phyloP scores from a whole-genome alignment of 345 rosid genomes.

The Salix viminalis region DNA sequence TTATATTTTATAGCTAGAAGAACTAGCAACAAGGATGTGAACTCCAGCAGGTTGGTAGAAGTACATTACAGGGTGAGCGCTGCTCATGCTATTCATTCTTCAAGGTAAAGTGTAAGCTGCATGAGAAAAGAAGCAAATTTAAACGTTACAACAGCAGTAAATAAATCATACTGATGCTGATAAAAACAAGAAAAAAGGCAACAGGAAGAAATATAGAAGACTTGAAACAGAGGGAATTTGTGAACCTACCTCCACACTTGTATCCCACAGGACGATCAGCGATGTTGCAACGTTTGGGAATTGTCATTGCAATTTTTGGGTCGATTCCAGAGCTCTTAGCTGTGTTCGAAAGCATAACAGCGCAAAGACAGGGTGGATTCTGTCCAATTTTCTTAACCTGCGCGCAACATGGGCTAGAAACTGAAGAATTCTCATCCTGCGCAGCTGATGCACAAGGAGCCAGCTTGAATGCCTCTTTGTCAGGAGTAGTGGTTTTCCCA shows the following conservation, averaged over 20 bases:
- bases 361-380: slow-evolving; percentile 74
- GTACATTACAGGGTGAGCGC: neutral
- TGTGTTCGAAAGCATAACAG: slow-evolving; percentile 80
- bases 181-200: neutral
- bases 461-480: slow-evolving; percentile 76
- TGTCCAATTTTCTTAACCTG: slow-evolving; percentile 66
- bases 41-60: slow-evolving; percentile 14
- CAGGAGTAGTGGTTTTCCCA: slow-evolving; percentile 57
- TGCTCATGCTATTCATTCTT: slow-evolving; percentile 14
- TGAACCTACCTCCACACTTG: slow-evolving; percentile 68
- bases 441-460: slow-evolving; percentile 80
- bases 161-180: neutral
- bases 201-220: neutral
- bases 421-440: slow-evolving; percentile 44
- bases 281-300: slow-evolving; percentile 85
- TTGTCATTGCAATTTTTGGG: slow-evolving; percentile 71
- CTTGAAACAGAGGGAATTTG: neutral
- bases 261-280: slow-evolving; percentile 73
- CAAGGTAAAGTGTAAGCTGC: slow-evolving; percentile 61
- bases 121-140: slow-evolving; percentile 1
- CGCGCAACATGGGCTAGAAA: slow-evolving; percentile 61
- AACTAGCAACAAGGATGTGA: neutral
- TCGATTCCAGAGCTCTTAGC: slow-evolving; percentile 68
- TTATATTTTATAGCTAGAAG: neutral
- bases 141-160: neutral